Percentiles rank a stretch among this genome's conserved stretches.
Evolutionary conservation across 1,284 basidiomycete species (phyloP).

Genomic region (Cryptococcus sp.): DNA sequence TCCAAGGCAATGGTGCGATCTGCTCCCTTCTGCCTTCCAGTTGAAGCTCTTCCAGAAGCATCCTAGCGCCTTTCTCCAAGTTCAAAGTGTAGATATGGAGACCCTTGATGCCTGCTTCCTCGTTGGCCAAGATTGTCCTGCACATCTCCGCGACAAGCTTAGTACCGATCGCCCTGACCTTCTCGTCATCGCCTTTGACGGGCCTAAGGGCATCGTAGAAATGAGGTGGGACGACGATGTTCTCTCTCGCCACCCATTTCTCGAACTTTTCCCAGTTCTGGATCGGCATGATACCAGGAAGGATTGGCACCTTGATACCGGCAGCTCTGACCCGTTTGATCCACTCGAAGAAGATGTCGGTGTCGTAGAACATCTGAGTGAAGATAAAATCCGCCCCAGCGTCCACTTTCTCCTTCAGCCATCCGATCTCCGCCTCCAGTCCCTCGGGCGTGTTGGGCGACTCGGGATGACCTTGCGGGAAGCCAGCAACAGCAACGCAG

Average conservation of each 20-base stretch:
- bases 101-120: slow-evolving; percentile 76
- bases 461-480: slow-evolving; percentile 75
- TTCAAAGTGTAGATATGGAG: slow-evolving; percentile 99
- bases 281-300: slow-evolving; percentile 90
- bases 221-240: slow-evolving; percentile 76
- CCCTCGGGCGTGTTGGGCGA: slow-evolving; percentile 55
- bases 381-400: slow-evolving; percentile 95
- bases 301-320: slow-evolving; percentile 90
- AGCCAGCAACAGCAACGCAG: slow-evolving; percentile 89
- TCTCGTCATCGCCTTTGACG: slow-evolving; percentile 86
- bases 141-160: slow-evolving; percentile 88
- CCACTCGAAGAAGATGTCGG: slow-evolving; percentile 81
- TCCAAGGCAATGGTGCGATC: slow-evolving; percentile 87
- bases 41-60: slow-evolving; percentile 84
- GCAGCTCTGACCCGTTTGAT: slow-evolving; percentile 76
- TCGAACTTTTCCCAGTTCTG: slow-evolving; percentile 98
- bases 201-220: slow-evolving; percentile 83
- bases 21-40: slow-evolving; percentile 82
- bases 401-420: slow-evolving; percentile 87
- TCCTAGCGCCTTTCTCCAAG: slow-evolving; percentile 89
- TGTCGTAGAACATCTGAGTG: slow-evolving; percentile 97
- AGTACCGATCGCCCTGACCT: slow-evolving; percentile 83
- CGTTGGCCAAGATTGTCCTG: slow-evolving; percentile 68
- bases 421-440: slow-evolving; percentile 69
- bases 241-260: slow-evolving; percentile 85